phyloP scores from a whole-genome alignment of 2,329 filamentous ascomycete species.

The Coniochaeta hoffmannii region DNA sequence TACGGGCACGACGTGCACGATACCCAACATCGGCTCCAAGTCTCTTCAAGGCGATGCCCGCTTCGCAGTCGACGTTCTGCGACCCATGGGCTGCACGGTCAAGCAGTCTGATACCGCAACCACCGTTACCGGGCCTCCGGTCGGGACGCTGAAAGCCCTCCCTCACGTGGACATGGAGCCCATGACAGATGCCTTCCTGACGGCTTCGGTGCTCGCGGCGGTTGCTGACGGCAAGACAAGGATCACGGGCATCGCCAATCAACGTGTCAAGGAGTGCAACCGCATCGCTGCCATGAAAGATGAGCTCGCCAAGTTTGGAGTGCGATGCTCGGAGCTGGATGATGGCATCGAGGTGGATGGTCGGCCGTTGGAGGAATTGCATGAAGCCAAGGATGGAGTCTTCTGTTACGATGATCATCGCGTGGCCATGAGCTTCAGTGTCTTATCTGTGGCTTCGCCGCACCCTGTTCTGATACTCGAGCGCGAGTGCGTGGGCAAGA shows the following conservation, averaged over 20 bases:
- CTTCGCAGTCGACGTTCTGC: constrained; percentile 83
- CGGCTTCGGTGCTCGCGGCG: constrained; percentile 85
- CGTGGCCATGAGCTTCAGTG: constrained; percentile 97
- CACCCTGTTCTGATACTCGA: constrained; percentile 72
- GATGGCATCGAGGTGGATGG: constrained; percentile 80
- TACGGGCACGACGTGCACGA: constrained; percentile 88
- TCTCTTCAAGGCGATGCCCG: constrained; percentile 93
- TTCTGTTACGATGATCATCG: constrained; percentile 97
- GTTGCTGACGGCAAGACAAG: constrained; percentile 76
- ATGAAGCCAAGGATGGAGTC: constrained; percentile 57
- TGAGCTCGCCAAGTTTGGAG: constrained; percentile 88
- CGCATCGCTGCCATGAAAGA: constrained; percentile 93
- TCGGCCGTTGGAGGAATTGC: constrained; percentile 36
- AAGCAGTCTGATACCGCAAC: constrained; percentile 79
- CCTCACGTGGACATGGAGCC: constrained; percentile 93
- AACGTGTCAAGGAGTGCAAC: constrained; percentile 97
- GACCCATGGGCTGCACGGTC: constrained; percentile 89
- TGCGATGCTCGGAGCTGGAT: constrained; percentile 77
- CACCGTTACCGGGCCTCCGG: constrained; percentile 81
- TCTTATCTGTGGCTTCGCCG: constrained; percentile 68
- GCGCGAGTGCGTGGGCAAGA: constrained; percentile 91
- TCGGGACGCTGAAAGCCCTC: constrained; percentile 66
- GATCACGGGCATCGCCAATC: constrained; percentile 93
- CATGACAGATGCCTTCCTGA: constrained; percentile 98
- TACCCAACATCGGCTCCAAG: constrained; percentile 89